These are phyloP conservation scores for Penicillium taxi DNA, from an alignment of 495 filamentous ascomycete genomes.

Conservation along the genomic window DNA sequence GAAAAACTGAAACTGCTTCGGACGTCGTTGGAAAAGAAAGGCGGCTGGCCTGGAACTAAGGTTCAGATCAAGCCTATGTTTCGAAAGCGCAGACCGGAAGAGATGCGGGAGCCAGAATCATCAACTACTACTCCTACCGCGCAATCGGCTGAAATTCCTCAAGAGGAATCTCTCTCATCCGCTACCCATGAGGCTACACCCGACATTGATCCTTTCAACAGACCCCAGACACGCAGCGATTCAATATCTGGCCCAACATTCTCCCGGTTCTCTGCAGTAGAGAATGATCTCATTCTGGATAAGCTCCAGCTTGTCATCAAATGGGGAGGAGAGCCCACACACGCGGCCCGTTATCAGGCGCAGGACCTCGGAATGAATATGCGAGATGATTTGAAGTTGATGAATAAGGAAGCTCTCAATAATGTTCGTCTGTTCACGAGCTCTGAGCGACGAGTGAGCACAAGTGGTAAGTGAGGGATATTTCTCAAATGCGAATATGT, in stretches of 20 bases:
- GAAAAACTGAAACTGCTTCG: slow-evolving; percentile 76
- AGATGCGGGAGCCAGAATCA: slow-evolving; percentile 30
- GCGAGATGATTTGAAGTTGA: slow-evolving; percentile 85
- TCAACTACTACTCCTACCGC: slow-evolving; percentile 5
- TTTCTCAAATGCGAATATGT: not conserved
- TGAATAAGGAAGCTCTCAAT: slow-evolving; percentile 85
- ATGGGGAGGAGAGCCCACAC: slow-evolving; percentile 97
- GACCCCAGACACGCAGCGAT: slow-evolving; percentile 58
- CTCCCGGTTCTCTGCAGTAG: slow-evolving; percentile 80
- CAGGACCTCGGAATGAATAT: slow-evolving; percentile 92
- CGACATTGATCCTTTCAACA: slow-evolving; percentile 22
- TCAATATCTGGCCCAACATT: slow-evolving; percentile 80
- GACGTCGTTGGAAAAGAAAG: slow-evolving; percentile 83
- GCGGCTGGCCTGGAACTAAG: slow-evolving; percentile 89
- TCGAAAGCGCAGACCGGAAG: slow-evolving; percentile 63
- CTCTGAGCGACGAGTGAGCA: slow-evolving; percentile 87
- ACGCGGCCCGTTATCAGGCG: slow-evolving; percentile 90
- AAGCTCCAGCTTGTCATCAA: slow-evolving; percentile 98
- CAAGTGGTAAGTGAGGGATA: slow-evolving; percentile 53
- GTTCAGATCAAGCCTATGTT: slow-evolving; percentile 99
- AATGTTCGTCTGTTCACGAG: slow-evolving; percentile 91
- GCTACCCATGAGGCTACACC: slow-evolving; percentile 8
- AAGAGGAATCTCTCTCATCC: slow-evolving; percentile 20
- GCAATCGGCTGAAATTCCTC: slow-evolving; percentile 5
- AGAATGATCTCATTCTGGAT: slow-evolving; percentile 82